Percentiles rank a stretch among this genome's conserved stretches.
These are phyloP conservation scores for Colletotrichum theobromicola DNA, from an alignment of 2,329 filamentous ascomycete genomes.

Conservation along the genomic window DNA sequence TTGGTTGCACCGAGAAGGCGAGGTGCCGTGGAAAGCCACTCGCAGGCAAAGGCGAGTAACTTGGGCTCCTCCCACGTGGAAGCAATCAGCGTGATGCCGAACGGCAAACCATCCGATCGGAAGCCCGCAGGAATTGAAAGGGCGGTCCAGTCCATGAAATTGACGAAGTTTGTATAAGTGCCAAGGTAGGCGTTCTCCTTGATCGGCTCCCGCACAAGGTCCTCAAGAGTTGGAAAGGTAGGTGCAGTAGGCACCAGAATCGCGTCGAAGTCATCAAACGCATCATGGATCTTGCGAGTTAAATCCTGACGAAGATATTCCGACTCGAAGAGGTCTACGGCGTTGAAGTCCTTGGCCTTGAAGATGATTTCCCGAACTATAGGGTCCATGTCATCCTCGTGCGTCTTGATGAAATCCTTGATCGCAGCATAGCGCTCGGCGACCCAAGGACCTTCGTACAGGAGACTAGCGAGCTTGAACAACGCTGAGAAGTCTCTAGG, in stretches of 20 bases:
- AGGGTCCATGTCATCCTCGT: slow-evolving; percentile 36
- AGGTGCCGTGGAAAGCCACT: slow-evolving; percentile 28
- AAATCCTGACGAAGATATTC: slow-evolving; percentile 42
- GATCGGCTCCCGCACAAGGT: slow-evolving; percentile 57
- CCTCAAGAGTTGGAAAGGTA: slow-evolving; percentile 53
- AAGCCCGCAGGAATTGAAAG: slow-evolving; percentile 57
- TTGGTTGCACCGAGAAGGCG: slow-evolving; percentile 33
- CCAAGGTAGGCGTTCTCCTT: slow-evolving; percentile 58
- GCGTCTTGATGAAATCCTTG: slow-evolving; percentile 45
- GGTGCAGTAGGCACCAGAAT: slow-evolving; percentile 63
- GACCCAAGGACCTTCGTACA: slow-evolving; percentile 64
- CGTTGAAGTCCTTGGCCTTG: slow-evolving; percentile 42
- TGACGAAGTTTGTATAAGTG: slow-evolving; percentile 65
- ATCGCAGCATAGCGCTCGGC: slow-evolving; percentile 62
- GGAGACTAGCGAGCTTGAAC: slow-evolving; percentile 55
- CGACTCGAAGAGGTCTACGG: slow-evolving; percentile 50
- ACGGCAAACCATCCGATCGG: slow-evolving; percentile 37
- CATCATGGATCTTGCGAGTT: slow-evolving; percentile 43
- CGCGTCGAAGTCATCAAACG: slow-evolving; percentile 48
- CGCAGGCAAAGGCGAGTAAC: slow-evolving; percentile 31
- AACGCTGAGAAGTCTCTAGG: slow-evolving; percentile 54
- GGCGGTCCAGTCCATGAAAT: slow-evolving; percentile 63
- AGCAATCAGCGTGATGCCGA: slow-evolving; percentile 42
- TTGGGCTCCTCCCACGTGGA: slow-evolving; percentile 37
- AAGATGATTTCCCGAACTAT: slow-evolving; percentile 41